Evolutionary conservation across 225 moss, liverwort and hornwort species (phyloP).

Genomic region (Straminergon stramineum): DNA sequence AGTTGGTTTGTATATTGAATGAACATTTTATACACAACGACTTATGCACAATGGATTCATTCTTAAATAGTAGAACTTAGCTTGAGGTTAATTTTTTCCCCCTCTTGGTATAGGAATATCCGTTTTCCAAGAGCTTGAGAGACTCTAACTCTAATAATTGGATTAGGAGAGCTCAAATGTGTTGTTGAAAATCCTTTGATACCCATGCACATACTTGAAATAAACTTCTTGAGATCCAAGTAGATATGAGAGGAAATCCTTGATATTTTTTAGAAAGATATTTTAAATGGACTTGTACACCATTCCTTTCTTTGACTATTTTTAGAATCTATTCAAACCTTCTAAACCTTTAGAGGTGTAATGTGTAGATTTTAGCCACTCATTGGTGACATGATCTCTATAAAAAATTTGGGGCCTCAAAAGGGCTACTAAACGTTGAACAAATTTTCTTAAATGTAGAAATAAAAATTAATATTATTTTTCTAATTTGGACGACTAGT

Average conservation of each 20-base stretch:
- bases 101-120: rapidly evolving
- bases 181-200: too few species aligned
- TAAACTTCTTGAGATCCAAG: background rate
- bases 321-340: background rate
- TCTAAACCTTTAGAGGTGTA: rapidly evolving
- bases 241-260: too few species aligned
- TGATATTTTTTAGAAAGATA: background rate
- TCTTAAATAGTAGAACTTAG: background rate
- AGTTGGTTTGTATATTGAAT: background rate
- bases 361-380: background rate
- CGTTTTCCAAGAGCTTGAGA: rapidly evolving
- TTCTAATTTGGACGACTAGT: too few species aligned
- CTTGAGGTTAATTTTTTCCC: rapidly evolving
- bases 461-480: too few species aligned
- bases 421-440: too few species aligned
- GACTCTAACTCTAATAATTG: background rate
- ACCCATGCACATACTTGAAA: background rate
- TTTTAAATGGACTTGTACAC: background rate
- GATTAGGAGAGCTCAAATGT: background rate
- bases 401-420: too few species aligned
- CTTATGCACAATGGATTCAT: background rate
- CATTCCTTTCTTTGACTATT: background rate
- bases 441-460: too few species aligned
- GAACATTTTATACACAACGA: background rate
- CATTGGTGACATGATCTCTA: background rate